Evolutionary conservation across 306 rosid genomes (phyloP).

Genomic region (Vicia faba): DNA sequence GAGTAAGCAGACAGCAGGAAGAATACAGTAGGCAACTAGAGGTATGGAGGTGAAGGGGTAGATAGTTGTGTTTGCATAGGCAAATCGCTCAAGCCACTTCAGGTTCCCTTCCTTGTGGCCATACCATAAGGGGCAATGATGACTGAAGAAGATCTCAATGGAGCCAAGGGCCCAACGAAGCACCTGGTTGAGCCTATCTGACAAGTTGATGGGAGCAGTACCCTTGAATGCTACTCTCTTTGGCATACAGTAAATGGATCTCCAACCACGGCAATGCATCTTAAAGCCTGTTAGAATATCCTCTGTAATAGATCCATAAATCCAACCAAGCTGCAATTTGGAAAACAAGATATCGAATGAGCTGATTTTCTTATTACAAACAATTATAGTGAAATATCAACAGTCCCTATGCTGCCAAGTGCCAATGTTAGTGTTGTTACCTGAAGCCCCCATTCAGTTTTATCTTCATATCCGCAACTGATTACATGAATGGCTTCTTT

Average conservation of each 20-base stretch:
- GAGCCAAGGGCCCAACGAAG: slow-evolving; percentile 99
- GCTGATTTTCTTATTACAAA: slow-evolving; percentile 27
- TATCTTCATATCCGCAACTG: slow-evolving; percentile 95
- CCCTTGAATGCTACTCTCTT: slow-evolving; percentile 90
- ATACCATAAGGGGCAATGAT: slow-evolving; percentile 85
- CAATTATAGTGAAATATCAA: slow-evolving; percentile 31
- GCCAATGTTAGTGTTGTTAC: slow-evolving; percentile 52
- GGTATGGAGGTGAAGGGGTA: slow-evolving; percentile 96
- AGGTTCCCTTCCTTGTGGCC: slow-evolving; percentile 89
- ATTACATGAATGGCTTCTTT: slow-evolving; percentile 95
- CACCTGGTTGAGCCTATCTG: slow-evolving; percentile 94
- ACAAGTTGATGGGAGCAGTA: slow-evolving; percentile 96
- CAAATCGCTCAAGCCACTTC: slow-evolving; percentile 93
- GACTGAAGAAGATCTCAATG: slow-evolving; percentile 94
- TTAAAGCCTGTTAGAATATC: slow-evolving; percentile 94
- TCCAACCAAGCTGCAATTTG: slow-evolving; percentile 87
- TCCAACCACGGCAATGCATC: slow-evolving; percentile 99
- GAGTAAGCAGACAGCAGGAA: slow-evolving; percentile 96
- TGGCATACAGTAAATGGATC: slow-evolving; percentile 93
- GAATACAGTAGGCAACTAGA: slow-evolving; percentile 82
- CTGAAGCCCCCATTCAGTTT: slow-evolving; percentile 97
- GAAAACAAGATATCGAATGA: slow-evolving; percentile 33
- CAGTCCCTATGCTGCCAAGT: neutral
- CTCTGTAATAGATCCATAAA: slow-evolving; percentile 93
- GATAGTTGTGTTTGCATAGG: slow-evolving; percentile 91